A percentile compares a stretch with the other conserved stretches of the same genome.
Conservation (phyloP, 768 basidiomycete species). For the Suillus plorans region DNA sequence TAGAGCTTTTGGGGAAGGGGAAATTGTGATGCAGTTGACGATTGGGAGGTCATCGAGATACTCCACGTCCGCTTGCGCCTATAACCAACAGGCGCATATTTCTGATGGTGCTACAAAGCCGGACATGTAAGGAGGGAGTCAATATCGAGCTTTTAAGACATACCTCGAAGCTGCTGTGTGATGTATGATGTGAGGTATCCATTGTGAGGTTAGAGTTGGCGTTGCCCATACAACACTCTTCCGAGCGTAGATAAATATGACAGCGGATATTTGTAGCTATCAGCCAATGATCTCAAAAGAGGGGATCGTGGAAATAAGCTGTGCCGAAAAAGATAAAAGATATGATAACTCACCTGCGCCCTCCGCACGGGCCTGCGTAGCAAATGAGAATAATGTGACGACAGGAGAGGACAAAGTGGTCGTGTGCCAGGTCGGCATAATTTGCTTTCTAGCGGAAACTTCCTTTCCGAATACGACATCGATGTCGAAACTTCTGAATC, state of each 20-base stretch:
- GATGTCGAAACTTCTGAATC: not conserved
- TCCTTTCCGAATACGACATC: not conserved
- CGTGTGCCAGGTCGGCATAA: not conserved
- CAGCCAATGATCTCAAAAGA: not conserved
- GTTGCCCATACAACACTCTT: not conserved
- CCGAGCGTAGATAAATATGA: not conserved
- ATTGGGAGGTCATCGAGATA: constrained; percentile 22
- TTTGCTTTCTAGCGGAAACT: not conserved
- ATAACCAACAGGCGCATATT: not conserved
- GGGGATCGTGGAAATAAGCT: not conserved
- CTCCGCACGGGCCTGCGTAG: not conserved
- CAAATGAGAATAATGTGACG: not conserved
- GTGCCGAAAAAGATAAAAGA: not conserved
- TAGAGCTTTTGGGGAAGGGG: constrained; percentile 18
- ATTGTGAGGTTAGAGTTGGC: not conserved
- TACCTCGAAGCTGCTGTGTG: not conserved
- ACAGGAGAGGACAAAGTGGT: not conserved
- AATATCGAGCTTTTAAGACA: too few relatives aligned
- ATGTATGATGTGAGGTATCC: not conserved
- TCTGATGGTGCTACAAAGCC: not conserved
- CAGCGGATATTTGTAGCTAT: not conserved
- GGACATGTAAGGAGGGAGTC: not conserved
- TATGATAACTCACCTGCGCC: not conserved
- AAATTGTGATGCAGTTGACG: constrained; percentile 25
- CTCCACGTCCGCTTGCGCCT: constrained; percentile 16